A percentile compares a stretch with the other conserved stretches of the same genome.
These are phyloP conservation scores for Dactylorhiza incarnata DNA, from an alignment of 106 monocot species.

Conservation along the genomic window DNA sequence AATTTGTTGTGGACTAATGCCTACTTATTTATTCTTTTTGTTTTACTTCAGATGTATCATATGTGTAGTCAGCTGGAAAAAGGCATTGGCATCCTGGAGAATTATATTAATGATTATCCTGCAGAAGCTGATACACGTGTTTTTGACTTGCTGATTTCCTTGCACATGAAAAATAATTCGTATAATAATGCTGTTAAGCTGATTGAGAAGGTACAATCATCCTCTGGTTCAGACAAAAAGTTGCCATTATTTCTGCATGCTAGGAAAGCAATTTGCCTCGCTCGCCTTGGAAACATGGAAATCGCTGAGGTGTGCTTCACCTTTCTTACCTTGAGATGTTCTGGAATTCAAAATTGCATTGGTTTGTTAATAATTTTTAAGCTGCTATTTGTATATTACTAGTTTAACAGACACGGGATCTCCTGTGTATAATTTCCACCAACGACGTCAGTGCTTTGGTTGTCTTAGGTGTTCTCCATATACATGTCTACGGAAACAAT, in stretches of 20 bases:
- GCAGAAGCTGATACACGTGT: conserved; percentile 28
- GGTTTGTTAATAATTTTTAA: not conserved
- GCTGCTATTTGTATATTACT: not conserved
- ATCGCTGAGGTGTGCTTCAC: conserved; percentile 53
- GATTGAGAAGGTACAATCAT: conserved; percentile 30
- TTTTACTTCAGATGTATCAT: conserved; percentile 55
- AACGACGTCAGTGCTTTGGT: no score
- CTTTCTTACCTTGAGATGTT: not conserved
- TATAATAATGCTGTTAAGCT: conserved; percentile 55
- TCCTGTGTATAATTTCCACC: no score
- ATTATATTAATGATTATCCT: conserved; percentile 38
- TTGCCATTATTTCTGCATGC: conserved; percentile 35
- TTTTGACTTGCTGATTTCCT: conserved; percentile 41
- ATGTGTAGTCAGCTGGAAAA: conserved; percentile 53
- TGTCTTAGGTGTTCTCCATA: no score
- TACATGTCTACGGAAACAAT: no score
- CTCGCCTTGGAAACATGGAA: conserved; percentile 68
- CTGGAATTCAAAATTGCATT: not conserved
- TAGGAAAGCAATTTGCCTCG: conserved; percentile 64
- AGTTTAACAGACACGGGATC: no score
- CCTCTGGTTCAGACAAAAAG: conserved; percentile 19
- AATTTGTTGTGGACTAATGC: not conserved
- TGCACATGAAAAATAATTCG: conserved; percentile 51
- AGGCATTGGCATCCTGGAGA: conserved; percentile 59
- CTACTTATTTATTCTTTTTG: conserved; percentile 7